Evolutionary conservation across 2,329 filamentous ascomycete genomes (phyloP), one percentile per base, ranked within the genome.

Genomic region (Fusarium chuoi): DNA sequence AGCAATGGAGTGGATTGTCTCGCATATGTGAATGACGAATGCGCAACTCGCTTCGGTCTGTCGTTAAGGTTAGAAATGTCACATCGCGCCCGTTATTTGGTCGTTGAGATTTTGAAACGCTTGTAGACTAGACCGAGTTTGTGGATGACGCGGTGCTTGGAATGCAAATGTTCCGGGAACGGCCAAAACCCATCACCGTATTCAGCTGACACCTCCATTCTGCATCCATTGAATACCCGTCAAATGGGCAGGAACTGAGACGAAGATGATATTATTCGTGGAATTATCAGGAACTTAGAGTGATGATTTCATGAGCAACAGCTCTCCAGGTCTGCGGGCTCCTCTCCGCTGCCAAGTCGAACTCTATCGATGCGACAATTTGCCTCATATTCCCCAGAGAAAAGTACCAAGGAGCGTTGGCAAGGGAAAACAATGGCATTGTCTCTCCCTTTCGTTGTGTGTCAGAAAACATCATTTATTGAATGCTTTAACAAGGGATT

Each of bases 11-110:
- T 38, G 41, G 26, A 17, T n/a, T 51, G 42, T 61, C 44, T 57
- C 20, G 55, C 18, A 71, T 52, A 71, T 71, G 67, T 46, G 24
- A 35, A 52, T 71, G 67, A 71, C 55, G 33, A 65, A 48, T 22
- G 11, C 28, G 28, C 11, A 42, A 14, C 26, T 41, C 7, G 20
- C 14, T 14, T 42, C 14, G 9, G 24, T n/a, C 30, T 22, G 7
- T 9, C 4, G 18, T 60, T n/a, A 38, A 51, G 15, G 14, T 41
- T 45, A 41, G 24, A 22, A 57, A 57, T 62, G 49, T 55, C 39
- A 35, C 48, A 57, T 61, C 28, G 38, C 7, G 28, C 14, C 36
- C 48, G 38, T 42, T 42, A 44, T 56, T 36, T 33, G 28, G n/a
- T 22, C 24, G 28, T 55, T 56, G 33, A 3, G 10, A n/a, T 38